These are phyloP conservation scores for Sarocladiaceae sp. DNA, from an alignment of 2,329 filamentous ascomycete species.

Conservation along the genomic window DNA sequence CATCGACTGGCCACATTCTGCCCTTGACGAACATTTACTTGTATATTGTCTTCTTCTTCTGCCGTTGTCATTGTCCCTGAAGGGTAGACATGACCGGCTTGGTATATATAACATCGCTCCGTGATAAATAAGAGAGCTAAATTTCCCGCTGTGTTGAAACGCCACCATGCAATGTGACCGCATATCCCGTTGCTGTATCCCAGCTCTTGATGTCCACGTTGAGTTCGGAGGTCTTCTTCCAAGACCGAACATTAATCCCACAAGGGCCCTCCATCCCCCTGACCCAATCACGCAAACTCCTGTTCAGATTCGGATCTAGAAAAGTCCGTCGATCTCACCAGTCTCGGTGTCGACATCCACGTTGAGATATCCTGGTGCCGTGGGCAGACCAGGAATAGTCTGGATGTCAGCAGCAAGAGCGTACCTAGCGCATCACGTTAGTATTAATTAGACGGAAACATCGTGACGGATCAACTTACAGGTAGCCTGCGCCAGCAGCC, in stretches of 20 bases:
- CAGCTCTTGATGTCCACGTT: background rate
- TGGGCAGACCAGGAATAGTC: slow-evolving; percentile 93
- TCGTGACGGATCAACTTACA: slow-evolving; percentile 50
- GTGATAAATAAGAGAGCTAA: background rate
- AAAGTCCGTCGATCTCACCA: slow-evolving; percentile 84
- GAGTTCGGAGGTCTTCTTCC: background rate
- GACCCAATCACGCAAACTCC: background rate
- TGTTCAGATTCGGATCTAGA: too few species aligned
- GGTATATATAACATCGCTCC: background rate
- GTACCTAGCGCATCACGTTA: slow-evolving; percentile 55
- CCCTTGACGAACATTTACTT: background rate
- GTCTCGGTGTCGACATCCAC: slow-evolving; percentile 81
- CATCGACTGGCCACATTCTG: too few species aligned
- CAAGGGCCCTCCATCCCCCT: background rate
- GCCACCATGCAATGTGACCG: slow-evolving; percentile 5
- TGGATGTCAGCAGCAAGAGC: slow-evolving; percentile 96
- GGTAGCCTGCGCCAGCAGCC: slow-evolving; percentile 89
- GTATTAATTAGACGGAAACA: slow-evolving; percentile 17
- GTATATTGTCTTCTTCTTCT: background rate
- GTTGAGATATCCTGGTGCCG: slow-evolving; percentile 91
- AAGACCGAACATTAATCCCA: background rate
- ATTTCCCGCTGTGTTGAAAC: slow-evolving; percentile 10
- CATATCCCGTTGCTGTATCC: background rate
- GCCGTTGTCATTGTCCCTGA: background rate
- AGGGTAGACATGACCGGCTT: background rate